A percentile compares a stretch with the other conserved stretches of the same genome.
Conservation (phyloP, 140 eudicot species). For the Oenanthe javanica region DNA sequence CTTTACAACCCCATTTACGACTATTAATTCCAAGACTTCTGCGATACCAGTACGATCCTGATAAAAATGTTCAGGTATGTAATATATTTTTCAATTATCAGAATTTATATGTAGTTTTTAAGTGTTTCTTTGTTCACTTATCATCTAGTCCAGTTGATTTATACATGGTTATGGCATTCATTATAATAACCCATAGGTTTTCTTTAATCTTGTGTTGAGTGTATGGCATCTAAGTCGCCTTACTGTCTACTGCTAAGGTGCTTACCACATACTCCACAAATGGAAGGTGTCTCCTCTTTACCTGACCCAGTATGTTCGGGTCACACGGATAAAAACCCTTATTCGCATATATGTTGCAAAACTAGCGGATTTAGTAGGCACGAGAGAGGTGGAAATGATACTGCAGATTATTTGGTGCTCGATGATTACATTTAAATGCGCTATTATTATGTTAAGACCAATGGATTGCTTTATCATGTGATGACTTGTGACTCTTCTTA, state of each 20-base stretch:
- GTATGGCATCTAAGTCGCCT: neutral
- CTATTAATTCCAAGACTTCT: slow-evolving; percentile 80
- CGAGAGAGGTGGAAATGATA: neutral
- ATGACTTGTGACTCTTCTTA: neutral
- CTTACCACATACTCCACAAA: neutral
- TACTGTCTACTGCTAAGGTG: neutral
- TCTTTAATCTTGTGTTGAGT: neutral
- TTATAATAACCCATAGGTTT: neutral
- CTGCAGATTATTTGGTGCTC: neutral
- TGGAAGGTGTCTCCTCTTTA: neutral
- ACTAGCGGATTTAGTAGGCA: neutral
- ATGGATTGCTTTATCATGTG: neutral
- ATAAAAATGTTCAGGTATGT: slow-evolving; percentile 92
- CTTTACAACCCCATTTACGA: slow-evolving; percentile 67
- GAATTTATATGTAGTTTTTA: neutral
- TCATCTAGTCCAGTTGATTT: neutral
- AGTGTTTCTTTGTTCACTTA: neutral
- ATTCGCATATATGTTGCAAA: neutral
- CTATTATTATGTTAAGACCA: neutral
- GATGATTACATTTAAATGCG: neutral
- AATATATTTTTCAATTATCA: neutral
- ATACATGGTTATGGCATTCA: no score
- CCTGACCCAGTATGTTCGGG: neutral
- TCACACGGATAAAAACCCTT: neutral
- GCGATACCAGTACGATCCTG: slow-evolving; percentile 96